phyloP scores from a whole-genome alignment of 2,329 filamentous ascomycete species.

The Curvularia sp. region DNA sequence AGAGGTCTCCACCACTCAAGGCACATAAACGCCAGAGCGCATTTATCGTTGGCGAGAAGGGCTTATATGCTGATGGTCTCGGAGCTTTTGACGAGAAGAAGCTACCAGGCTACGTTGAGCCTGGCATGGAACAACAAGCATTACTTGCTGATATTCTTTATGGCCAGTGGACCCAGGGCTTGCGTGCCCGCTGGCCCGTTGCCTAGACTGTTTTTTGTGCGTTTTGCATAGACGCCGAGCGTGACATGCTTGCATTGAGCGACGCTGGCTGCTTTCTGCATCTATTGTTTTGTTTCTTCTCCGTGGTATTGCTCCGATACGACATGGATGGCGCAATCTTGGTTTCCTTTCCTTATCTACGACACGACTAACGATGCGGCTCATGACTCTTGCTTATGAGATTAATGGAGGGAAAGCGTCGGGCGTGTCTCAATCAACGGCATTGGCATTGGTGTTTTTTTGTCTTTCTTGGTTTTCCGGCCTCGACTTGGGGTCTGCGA shows the following conservation, averaged over 20 bases:
- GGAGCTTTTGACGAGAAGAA: conserved; percentile 54
- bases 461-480: background rate
- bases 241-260: background rate
- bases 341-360: background rate
- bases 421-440: conserved; percentile 1
- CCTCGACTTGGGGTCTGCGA: background rate
- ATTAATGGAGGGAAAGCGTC: background rate
- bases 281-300: background rate
- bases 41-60: conserved; percentile 53
- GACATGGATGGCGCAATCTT: background rate
- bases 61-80: conserved; percentile 49
- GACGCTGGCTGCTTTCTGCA: background rate
- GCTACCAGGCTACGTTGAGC: conserved; percentile 64
- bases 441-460: conserved; percentile 5
- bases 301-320: background rate
- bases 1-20: conserved; percentile 84
- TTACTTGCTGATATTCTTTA: conserved; percentile 91
- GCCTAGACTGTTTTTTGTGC: conserved; percentile 14
- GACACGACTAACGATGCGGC: conserved; percentile 6
- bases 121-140: conserved; percentile 91
- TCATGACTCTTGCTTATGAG: conserved; percentile 2
- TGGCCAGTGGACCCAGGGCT: conserved; percentile 84
- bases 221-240: background rate
- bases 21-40: conserved; percentile 66
- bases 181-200: conserved; percentile 62